A percentile compares a stretch with the other conserved stretches of the same genome.
Conservation (phyloP, 164 flowering plant genomes). For the Cinnamomum micranthum region DNA sequence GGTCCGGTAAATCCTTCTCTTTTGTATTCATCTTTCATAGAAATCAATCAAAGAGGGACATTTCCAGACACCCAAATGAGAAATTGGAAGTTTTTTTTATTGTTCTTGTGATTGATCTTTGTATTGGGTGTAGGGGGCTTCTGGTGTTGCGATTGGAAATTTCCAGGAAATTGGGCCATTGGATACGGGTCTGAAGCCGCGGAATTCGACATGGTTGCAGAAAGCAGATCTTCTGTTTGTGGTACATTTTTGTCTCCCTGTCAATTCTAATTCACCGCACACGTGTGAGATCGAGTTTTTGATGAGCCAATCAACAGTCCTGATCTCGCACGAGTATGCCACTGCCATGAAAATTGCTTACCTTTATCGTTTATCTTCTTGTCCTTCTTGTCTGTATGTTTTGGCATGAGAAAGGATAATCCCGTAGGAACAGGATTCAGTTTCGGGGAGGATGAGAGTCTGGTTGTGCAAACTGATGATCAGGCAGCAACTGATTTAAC, state of each 20-base stretch:
- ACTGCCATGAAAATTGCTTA: not conserved
- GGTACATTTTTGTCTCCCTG: slow-evolving; percentile 21
- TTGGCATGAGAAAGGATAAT: slow-evolving; percentile 49
- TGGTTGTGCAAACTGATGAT: slow-evolving; percentile 70
- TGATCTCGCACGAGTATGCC: not conserved
- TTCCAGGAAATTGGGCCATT: slow-evolving; percentile 57
- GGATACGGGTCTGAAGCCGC: slow-evolving; percentile 38
- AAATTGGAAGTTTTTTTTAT: not conserved
- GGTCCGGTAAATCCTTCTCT: slow-evolving; percentile 46
- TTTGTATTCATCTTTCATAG: not conserved
- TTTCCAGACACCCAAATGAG: not conserved
- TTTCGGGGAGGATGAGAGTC: slow-evolving; percentile 56
- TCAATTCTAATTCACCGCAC: not conserved
- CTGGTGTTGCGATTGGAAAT: slow-evolving; percentile 62
- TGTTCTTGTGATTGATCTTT: not conserved
- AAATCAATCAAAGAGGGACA: not conserved
- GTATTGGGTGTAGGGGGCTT: slow-evolving; percentile 32
- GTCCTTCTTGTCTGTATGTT: not conserved
- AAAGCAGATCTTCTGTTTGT: slow-evolving; percentile 65
- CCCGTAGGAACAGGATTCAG: slow-evolving; percentile 96
- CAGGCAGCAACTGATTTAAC: slow-evolving; percentile 80
- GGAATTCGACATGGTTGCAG: slow-evolving; percentile 59
- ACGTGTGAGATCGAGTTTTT: not conserved
- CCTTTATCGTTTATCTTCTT: not conserved
- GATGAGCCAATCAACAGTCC: not conserved